Evolutionary conservation across 2,329 filamentous ascomycete species (phyloP).

Genomic region (Diplodia sapinea): DNA sequence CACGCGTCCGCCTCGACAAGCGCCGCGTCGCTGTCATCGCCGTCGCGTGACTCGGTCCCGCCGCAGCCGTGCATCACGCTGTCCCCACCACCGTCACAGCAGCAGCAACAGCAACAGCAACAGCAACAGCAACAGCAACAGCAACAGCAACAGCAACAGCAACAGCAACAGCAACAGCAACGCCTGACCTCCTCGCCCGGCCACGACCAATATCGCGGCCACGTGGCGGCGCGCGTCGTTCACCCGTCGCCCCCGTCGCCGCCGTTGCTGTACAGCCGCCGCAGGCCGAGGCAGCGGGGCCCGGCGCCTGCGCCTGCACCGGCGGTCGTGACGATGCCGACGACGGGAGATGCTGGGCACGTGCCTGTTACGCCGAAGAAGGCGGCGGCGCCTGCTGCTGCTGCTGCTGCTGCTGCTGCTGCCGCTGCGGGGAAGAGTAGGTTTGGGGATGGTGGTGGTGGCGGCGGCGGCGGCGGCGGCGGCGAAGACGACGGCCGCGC

Average conservation of each 20-base stretch:
- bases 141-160: too few species aligned
- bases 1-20: too few species aligned
- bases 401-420: background rate
- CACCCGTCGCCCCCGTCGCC: slow-evolving; percentile 4
- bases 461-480: too few species aligned
- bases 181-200: too few species aligned
- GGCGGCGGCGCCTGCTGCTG: too few species aligned
- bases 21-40: background rate
- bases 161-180: too few species aligned
- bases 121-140: too few species aligned
- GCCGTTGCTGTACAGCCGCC: slow-evolving; percentile 38
- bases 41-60: background rate
- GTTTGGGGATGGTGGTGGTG: background rate
- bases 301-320: background rate
- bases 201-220: background rate
- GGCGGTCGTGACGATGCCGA: background rate
- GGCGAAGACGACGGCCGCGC: background rate
- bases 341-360: background rate
- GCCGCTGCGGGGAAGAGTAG: background rate
- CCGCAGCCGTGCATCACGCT: too few species aligned
- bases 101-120: too few species aligned
- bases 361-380: background rate
- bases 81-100: too few species aligned
- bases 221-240: background rate
- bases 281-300: slow-evolving; percentile 10